Percentiles rank a stretch among this genome's conserved stretches.
Evolutionary conservation across 2,329 filamentous ascomycete genomes (phyloP).

Genomic region (Trichoderma sp.): DNA sequence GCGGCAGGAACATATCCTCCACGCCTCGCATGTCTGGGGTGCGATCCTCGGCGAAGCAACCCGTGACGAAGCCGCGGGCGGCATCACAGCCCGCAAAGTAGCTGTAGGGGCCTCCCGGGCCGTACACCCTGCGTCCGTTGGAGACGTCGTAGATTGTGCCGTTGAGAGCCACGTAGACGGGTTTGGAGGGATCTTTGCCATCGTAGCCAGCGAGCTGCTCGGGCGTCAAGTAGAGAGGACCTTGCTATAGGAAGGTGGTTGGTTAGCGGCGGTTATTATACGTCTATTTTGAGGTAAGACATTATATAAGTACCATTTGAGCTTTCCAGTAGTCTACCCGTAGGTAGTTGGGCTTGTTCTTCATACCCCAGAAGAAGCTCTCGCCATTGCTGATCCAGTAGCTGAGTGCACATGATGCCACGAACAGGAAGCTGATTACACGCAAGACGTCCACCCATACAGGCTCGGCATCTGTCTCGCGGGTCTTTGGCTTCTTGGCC

Average conservation of each 20-base stretch:
- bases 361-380: constrained; percentile 68
- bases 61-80: constrained; percentile 85
- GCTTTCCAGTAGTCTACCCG: constrained; percentile 60
- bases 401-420: constrained; percentile 71
- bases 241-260: constrained; percentile 43
- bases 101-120: constrained; percentile 82
- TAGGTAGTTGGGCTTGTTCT: constrained; percentile 66
- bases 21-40: constrained; percentile 84
- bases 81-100: constrained; percentile 88
- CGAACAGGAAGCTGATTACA: constrained; percentile 66
- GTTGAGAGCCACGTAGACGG: constrained; percentile 90
- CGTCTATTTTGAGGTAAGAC: not conserved
- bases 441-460: constrained; percentile 69
- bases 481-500: constrained; percentile 31
- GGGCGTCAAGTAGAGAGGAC: constrained; percentile 73
- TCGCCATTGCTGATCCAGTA: constrained; percentile 76
- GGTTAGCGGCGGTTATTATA: not conserved
- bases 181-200: constrained; percentile 72
- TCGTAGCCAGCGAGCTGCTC: constrained; percentile 74
- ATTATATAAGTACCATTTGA: constrained; percentile 57
- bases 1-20: constrained; percentile 79
- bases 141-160: constrained; percentile 84
- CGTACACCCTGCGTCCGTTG: constrained; percentile 70
- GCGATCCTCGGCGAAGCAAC: constrained; percentile 85
- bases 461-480: constrained; percentile 58